Evolutionary conservation across 768 basidiomycete genomes (phyloP).

Genomic region (Rhodotorula sphaerocarpa): DNA sequence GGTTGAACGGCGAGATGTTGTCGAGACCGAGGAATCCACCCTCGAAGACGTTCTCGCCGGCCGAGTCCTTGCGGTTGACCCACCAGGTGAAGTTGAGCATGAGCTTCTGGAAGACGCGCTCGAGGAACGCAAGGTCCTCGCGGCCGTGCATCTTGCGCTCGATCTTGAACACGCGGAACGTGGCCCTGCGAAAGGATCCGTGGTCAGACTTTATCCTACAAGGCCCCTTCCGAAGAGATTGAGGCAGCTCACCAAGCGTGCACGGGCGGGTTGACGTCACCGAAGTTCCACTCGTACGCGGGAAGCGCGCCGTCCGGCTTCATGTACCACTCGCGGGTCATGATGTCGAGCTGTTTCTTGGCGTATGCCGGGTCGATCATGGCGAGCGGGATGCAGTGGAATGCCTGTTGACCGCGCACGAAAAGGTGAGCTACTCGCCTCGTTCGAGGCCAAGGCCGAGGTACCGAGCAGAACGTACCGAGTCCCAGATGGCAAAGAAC

Average conservation of each 20-base stretch:
- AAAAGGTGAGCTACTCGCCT: constrained; percentile 40
- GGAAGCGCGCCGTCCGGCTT: constrained; percentile 98
- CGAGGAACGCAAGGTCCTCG: constrained; percentile 84
- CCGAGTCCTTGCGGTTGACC: constrained; percentile 96
- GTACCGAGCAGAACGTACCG: neutral
- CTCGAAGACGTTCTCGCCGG: constrained; percentile 92
- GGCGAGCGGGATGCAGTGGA: constrained; percentile 96
- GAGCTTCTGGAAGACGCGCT: constrained; percentile 96
- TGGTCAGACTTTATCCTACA: too few relatives aligned
- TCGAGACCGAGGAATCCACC: constrained; percentile 96
- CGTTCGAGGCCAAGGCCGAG: neutral
- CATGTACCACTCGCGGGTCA: constrained; percentile 96
- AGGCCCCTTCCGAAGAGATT: too few relatives aligned
- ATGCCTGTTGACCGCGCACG: constrained; percentile 81
- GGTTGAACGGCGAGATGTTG: constrained; percentile 96
- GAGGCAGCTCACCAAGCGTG: constrained; percentile 66
- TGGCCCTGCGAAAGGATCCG: constrained; percentile 60
- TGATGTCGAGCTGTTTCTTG: constrained; percentile 90
- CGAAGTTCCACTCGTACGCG: constrained; percentile 95
- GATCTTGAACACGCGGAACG: constrained; percentile 98
- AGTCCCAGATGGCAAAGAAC: constrained; percentile 74
- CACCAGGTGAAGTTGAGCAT: constrained; percentile 98
- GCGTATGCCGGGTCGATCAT: constrained; percentile 91
- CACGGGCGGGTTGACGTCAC: constrained; percentile 94
- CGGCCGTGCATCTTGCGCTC: constrained; percentile 88